Evolutionary conservation across 1,139 yeast genomes (phyloP).

Genomic region (Zhuliangozyma blackwelliae): DNA sequence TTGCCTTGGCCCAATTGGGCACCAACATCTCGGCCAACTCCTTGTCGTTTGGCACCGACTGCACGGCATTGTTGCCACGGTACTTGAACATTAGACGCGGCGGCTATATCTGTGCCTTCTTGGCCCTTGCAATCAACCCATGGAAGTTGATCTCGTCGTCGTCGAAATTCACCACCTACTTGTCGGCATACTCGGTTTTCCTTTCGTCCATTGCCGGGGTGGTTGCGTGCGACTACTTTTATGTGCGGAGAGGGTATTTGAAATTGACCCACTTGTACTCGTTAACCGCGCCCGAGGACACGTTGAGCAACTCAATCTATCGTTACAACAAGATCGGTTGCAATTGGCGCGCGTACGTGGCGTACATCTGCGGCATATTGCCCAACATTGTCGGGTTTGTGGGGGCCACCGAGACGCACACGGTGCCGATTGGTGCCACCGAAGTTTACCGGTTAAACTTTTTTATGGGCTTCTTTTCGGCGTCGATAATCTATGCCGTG

Average conservation of each 20-base stretch:
- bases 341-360: slow-evolving; percentile 78
- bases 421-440: slow-evolving; percentile 77
- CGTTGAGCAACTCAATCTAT: slow-evolving; percentile 39
- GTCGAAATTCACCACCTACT: slow-evolving; percentile 74
- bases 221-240: slow-evolving; percentile 69
- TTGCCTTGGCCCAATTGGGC: slow-evolving; percentile 84
- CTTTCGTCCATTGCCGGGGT: slow-evolving; percentile 86
- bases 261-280: slow-evolving; percentile 62
- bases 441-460: slow-evolving; percentile 68
- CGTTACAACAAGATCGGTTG: slow-evolving; percentile 58
- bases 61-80: slow-evolving; percentile 77
- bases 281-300: slow-evolving; percentile 29
- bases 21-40: slow-evolving; percentile 92
- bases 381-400: slow-evolving; percentile 89
- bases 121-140: slow-evolving; percentile 80
- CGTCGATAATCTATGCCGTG: slow-evolving; percentile 48
- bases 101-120: slow-evolving; percentile 70
- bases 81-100: slow-evolving; percentile 80
- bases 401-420: slow-evolving; percentile 63
- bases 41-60: slow-evolving; percentile 85
- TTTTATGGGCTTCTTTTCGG: slow-evolving; percentile 65
- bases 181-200: slow-evolving; percentile 84
- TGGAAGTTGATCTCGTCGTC: slow-evolving; percentile 80
- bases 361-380: slow-evolving; percentile 68
- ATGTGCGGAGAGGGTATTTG: slow-evolving; percentile 70